These are phyloP conservation scores for Vitis amurensis DNA, from an alignment of 164 flowering plant genomes.

Conservation along the genomic window DNA sequence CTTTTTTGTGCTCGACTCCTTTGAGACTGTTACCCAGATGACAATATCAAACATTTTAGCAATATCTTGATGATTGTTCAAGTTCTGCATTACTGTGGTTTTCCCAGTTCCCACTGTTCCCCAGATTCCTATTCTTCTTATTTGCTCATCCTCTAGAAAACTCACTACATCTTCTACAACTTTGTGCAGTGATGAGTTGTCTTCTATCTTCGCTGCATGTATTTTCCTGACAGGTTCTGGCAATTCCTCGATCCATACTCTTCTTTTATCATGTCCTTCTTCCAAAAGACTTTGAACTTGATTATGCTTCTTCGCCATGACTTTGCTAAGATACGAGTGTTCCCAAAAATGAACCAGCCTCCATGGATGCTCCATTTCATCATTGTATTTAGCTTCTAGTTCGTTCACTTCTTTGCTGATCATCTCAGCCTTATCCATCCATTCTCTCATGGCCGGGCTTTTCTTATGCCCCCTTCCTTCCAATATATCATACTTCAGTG, in stretches of 20 bases:
- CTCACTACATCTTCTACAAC: constrained; percentile 1
- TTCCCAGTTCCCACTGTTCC: constrained; percentile 16
- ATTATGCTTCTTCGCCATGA: neutral
- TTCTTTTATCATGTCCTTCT: neutral
- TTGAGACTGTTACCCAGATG: constrained; percentile 15
- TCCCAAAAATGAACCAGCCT: neutral
- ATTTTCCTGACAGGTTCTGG: too few relatives aligned
- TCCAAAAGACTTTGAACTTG: neutral
- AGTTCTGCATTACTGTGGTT: constrained; percentile 10
- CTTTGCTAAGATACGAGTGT: neutral
- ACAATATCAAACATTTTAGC: constrained; percentile 17
- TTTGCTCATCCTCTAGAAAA: neutral
- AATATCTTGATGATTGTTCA: constrained; percentile 8
- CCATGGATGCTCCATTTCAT: neutral
- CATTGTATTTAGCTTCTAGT: neutral
- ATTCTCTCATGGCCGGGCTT: neutral
- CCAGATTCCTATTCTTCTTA: constrained; percentile 13
- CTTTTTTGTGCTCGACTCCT: constrained; percentile 4
- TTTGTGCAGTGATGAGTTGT: too few relatives aligned
- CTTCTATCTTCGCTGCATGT: too few relatives aligned
- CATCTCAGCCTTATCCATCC: neutral
- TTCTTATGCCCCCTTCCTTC: neutral
- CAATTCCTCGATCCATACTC: too few relatives aligned
- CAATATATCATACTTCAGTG: constrained; percentile 3
- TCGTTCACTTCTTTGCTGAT: neutral